Base-by-base conservation (phyloP, 2,329 filamentous ascomycete genomes). In the Venturia aucupariae region DNA sequence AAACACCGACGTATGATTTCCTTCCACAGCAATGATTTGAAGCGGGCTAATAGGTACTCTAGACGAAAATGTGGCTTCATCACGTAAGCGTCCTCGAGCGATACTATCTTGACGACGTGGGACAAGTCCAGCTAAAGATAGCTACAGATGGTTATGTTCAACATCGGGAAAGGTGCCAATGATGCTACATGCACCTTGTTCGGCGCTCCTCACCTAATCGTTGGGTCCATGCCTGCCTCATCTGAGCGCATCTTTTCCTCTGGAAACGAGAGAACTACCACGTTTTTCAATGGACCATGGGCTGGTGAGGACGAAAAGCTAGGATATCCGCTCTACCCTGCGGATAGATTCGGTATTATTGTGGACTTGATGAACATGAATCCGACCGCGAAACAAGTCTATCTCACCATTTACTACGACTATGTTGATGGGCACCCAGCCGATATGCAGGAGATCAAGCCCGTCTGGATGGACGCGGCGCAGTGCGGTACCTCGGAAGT, bases 291-390 rank as follows among this genome's bases (percentile, higher is more conserved):
- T 19, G 15, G 30, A 42, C 38, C 54, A 4, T 51, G 54, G 62
- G 24, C 54, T 19, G 35, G 60, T 4, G 41, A 27, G 0, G 42
- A 27, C 3, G 42, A 39, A 15, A 64, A 62, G 8, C 42, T 64
- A 8, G 64, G 64, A 32, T 65, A 65, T 24, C 59, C 42, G n/a
- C 27, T 65, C 22, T 55, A 63, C 17, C 48, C 48, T n/a, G 44
- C 48, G 5, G 64, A 65, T 22, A 22, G 51, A 15, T 63, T 65
- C 19, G 60, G 38, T 10, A 42, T 65, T n/a, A 65, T 63, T n/a
- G 60, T 65, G 22, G 64, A 65, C 19, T 30, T 65, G n/a, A 65
- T 65, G 64, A 65, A 65, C 27, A 60, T 60, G 59, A 65, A 65
- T 27, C 27, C 13, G 6, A 42, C 19, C 22, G 64, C 8, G 15